Conservation (phyloP, 139 green algal species). For the Chlamydomonas asymmetrica region DNA sequence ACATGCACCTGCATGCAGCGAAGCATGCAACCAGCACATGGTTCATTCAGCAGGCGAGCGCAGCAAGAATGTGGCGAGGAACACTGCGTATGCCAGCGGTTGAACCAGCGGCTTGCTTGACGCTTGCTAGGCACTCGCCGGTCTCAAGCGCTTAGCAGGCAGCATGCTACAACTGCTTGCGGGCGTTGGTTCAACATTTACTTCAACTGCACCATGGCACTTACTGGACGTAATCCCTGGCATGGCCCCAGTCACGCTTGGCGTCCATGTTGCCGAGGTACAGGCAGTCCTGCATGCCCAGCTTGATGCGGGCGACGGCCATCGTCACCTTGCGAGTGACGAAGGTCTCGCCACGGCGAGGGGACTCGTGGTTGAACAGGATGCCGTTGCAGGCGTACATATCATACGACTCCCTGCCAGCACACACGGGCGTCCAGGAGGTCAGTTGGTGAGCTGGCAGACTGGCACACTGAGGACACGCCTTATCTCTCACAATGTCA, state of each 20-base stretch:
- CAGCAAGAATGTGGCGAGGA: too few relatives aligned
- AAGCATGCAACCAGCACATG: too few relatives aligned
- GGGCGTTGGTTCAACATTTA: too few relatives aligned
- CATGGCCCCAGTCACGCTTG: constrained; percentile 82
- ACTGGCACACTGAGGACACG: not conserved
- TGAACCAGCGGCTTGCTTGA: too few relatives aligned
- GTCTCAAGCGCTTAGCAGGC: too few relatives aligned
- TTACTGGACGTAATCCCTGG: constrained; percentile 79
- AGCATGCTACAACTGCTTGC: too few relatives aligned
- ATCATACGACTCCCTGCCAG: constrained; percentile 71
- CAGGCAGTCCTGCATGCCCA: constrained; percentile 46
- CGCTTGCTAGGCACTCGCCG: too few relatives aligned
- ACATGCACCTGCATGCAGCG: too few relatives aligned
- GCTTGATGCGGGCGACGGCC: constrained; percentile 61
- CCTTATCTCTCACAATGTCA: not conserved
- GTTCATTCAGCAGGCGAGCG: too few relatives aligned
- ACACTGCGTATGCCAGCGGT: too few relatives aligned
- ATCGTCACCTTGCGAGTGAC: constrained; percentile 81
- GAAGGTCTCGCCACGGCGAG: constrained; percentile 76
- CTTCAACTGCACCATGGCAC: too few relatives aligned
- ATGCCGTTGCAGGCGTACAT: constrained; percentile 83
- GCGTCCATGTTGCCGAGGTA: constrained; percentile 80
- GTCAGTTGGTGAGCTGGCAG: not conserved
- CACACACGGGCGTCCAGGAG: constrained; percentile 40
- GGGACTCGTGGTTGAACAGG: constrained; percentile 86